Base-by-base conservation (phyloP, 306 rosid species). In the Vigna angularis region DNA sequence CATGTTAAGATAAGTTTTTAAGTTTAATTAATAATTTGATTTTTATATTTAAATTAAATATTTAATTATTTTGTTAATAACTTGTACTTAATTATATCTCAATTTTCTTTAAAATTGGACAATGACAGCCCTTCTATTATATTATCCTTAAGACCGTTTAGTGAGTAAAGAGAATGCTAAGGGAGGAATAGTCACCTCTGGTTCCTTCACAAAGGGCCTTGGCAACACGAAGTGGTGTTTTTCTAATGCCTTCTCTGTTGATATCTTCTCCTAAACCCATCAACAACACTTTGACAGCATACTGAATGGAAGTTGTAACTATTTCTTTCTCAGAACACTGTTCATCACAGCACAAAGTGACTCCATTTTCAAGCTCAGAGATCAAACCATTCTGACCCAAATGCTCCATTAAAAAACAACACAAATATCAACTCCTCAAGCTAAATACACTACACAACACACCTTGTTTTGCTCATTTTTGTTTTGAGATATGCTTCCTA, bases 161-260 rank as follows among this genome's bases (percentile, higher is more conserved):
- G 0, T 26, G 28, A 26, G 3, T 2, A 26, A 26, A 26, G 0
- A 26, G 28, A 26, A 26, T 2, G 28, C 28, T 26, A 26, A 26
- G 28, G 2, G 28, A 26, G 34, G 34, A 30, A 30, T 30, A 30
- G 34, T 30, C 4, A 66, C 71, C 71, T 66, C 0, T 66, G 17
- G 51, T 66, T 66, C 71, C 71, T 40, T 66, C 71, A 42, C 3
- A 11, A 11, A 66, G 51, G 17, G 71, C 71, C 18, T 66, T 66
- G 0, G 71, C 52, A 66, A 66, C 71, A 40, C 71, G 71, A 66
- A 4, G 52, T 66, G 71, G 71, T 66, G 71, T 66, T 17, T 66
- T 66, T 66, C 7, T 42, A 11, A 66, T 66, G 34, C 71, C 71
- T 42, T 66, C 71, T 4, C 71, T 40, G 4, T 66, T 66, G 71